Evolutionary conservation across 2,329 filamentous ascomycete genomes (phyloP), one percentile per base, ranked within the genome.

Genomic region (Huntiella omanensis): DNA sequence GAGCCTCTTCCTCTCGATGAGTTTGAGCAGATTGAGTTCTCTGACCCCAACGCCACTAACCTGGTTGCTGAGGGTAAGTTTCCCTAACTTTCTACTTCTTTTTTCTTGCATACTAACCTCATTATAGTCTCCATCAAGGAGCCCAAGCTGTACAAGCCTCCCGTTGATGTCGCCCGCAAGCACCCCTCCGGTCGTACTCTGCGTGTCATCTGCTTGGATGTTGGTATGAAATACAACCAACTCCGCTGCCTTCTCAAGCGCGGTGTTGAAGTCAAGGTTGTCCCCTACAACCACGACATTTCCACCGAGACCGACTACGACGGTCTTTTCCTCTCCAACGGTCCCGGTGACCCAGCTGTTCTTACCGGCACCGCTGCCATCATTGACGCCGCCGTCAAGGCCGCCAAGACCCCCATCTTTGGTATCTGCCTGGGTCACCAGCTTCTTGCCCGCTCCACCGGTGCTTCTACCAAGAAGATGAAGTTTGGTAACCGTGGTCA

Each of bases 401-500:
- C 85, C 61, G 85, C 80, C 54, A 74, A 77, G 54, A 88, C 79
- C 5, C 88, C 88, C 5, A 80, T 96, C 52, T 95, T 96, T 55
- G 88, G 88, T 68, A 96, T 96, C 59, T 96, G 88, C 67, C 66
- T 96, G 55, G 88, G 88, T 48, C 88, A 96, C 62, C 88, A 96
- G 65, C 71, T 96, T 54, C 76, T 96, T 45, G 86, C 88, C 46
- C 75, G 86, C 55, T 86, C 88, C 49, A 77, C 86, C 32, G 88
- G 88, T 47, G 88, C 87, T 40, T 70, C 70, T 40, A 96, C 91
- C 0, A 64, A 73, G 57, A 98, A 98, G 71, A 93, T 98, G 85
- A 96, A 96, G 72, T 98, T 95, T 58, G 91, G 91, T 67, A 98
- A 98, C 68, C 84, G 91, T 57, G 91, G 88, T 38, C 85, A 93